Conservation (phyloP, 164 flowering plant species). For the Aristolochia fimbriata region DNA sequence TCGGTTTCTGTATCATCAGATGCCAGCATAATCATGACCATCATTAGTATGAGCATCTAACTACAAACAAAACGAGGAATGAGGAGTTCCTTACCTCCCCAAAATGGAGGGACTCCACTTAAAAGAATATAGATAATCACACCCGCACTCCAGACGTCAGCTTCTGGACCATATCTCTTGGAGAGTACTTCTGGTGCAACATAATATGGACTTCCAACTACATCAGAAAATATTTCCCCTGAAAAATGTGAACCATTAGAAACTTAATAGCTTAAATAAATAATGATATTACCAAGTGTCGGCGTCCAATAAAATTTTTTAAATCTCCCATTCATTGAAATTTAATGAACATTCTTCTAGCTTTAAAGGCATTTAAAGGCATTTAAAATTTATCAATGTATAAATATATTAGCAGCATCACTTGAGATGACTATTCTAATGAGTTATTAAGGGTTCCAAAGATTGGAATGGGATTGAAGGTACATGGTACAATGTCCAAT, state of each 20-base stretch:
- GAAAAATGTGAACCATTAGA: slow-evolving; percentile 10
- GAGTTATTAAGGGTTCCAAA: no score
- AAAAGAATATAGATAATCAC: slow-evolving; percentile 70
- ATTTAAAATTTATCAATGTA: no score
- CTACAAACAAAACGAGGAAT: not conserved
- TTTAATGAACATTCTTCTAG: not conserved
- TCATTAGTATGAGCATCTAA: not conserved
- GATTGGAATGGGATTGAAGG: no score
- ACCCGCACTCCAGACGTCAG: slow-evolving; percentile 94
- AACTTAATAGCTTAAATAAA: not conserved
- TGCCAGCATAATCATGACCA: not conserved
- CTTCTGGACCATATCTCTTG: slow-evolving; percentile 65
- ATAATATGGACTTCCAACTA: slow-evolving; percentile 91
- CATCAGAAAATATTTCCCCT: slow-evolving; percentile 73
- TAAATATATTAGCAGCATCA: no score
- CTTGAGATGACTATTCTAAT: no score
- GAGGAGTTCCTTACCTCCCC: slow-evolving; percentile 60
- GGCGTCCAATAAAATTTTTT: not conserved
- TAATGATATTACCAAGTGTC: not conserved
- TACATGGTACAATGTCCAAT: no score
- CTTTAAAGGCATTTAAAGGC: not conserved
- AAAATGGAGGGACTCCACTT: slow-evolving; percentile 87
- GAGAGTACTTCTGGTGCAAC: slow-evolving; percentile 81
- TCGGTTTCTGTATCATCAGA: slow-evolving; percentile 41
- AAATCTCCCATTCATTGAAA: not conserved